Percentiles rank a stretch among this genome's conserved stretches.
These are phyloP conservation scores for Bruguiera hainesii DNA, from an alignment of 441 rosid species.

Conservation along the genomic window DNA sequence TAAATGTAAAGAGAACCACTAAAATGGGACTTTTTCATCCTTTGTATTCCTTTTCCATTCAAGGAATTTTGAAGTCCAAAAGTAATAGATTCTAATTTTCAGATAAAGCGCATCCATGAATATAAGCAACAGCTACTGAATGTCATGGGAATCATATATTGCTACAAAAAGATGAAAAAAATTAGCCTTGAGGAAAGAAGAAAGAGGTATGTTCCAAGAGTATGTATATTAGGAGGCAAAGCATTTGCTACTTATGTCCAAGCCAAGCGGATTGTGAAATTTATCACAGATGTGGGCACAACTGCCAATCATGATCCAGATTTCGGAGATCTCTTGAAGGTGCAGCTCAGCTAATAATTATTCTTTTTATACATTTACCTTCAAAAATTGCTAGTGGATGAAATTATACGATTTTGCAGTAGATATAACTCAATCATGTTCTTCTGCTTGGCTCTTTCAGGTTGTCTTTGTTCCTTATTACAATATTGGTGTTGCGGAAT, in stretches of 20 bases:
- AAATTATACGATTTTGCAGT: too few relatives aligned
- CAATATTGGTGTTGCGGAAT: constrained; percentile 59
- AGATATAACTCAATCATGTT: background rate
- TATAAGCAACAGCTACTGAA: constrained; percentile 45
- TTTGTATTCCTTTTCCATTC: too few relatives aligned
- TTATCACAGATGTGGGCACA: constrained; percentile 88
- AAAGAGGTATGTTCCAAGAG: constrained; percentile 68
- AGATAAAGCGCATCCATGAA: constrained; percentile 45
- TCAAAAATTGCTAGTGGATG: too few relatives aligned
- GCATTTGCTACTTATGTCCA: constrained; percentile 91
- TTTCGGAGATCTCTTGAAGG: constrained; percentile 89
- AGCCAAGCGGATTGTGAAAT: constrained; percentile 95
- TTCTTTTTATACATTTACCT: too few relatives aligned
- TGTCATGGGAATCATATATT: constrained; percentile 66
- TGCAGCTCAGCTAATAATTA: constrained; percentile 14
- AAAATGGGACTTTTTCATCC: too few relatives aligned
- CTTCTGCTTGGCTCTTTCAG: constrained; percentile 24
- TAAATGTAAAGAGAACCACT: too few relatives aligned
- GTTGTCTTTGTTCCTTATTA: constrained; percentile 60
- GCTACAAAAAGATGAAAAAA: constrained; percentile 96
- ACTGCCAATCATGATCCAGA: constrained; percentile 81
- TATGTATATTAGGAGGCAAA: constrained; percentile 96
- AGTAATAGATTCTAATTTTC: constrained; percentile 3
- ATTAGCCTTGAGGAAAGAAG: constrained; percentile 66
- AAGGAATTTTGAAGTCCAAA: too few relatives aligned